These are phyloP conservation scores for Trametes elegans DNA, from an alignment of 768 basidiomycete genomes.

Conservation along the genomic window DNA sequence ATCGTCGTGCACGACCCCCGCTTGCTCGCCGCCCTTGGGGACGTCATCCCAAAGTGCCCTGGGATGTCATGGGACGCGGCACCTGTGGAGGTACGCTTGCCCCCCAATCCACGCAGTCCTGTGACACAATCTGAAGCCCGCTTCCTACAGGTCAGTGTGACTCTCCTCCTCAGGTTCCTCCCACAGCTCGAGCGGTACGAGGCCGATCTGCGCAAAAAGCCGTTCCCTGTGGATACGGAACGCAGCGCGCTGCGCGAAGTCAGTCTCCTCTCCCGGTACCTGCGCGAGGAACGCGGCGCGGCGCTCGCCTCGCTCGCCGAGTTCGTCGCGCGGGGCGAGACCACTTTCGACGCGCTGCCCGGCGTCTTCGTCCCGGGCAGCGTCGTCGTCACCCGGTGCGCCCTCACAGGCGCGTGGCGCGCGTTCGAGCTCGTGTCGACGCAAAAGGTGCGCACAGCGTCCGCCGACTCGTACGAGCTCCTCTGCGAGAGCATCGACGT, in stretches of 20 bases:
- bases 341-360: slow-evolving; percentile 50
- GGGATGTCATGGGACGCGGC: slow-evolving; percentile 56
- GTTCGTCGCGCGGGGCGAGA: slow-evolving; percentile 52
- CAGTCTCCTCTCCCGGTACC: slow-evolving; percentile 36
- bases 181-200: slow-evolving; percentile 45
- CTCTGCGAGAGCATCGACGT: slow-evolving; percentile 52
- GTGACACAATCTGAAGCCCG: not conserved
- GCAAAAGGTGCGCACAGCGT: slow-evolving; percentile 35
- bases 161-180: slow-evolving; percentile 55
- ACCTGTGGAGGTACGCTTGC: slow-evolving; percentile 45
- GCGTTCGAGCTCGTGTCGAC: slow-evolving; percentile 46
- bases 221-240: slow-evolving; percentile 38
- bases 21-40: no score
- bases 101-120: no score
- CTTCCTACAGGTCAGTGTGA: slow-evolving; percentile 45
- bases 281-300: slow-evolving; percentile 46
- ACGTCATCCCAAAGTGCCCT: no score
- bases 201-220: slow-evolving; percentile 36
- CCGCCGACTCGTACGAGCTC: slow-evolving; percentile 42
- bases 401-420: slow-evolving; percentile 49
- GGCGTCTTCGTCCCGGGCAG: slow-evolving; percentile 51
- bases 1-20: no score
- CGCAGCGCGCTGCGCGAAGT: slow-evolving; percentile 36
- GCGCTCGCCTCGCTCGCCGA: slow-evolving; percentile 46
- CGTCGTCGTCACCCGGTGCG: slow-evolving; percentile 50